Conservation (phyloP, 2,329 filamentous ascomycete genomes). For the Alternaria rosae region DNA sequence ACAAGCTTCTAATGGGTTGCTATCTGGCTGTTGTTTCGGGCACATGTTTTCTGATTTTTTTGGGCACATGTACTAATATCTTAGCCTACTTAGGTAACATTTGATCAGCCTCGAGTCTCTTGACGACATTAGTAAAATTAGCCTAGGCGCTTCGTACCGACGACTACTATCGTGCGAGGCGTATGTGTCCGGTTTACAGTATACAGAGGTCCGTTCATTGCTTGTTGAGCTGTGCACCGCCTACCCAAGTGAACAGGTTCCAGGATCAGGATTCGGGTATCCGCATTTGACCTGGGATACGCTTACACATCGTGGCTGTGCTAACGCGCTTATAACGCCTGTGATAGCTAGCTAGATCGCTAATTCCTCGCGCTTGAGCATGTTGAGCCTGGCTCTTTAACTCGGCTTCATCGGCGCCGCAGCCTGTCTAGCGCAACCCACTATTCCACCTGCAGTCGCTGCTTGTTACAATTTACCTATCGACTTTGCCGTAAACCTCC, state of each 20-base stretch:
- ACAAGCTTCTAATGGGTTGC: neutral
- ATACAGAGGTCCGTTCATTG: neutral
- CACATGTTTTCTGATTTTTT: no score
- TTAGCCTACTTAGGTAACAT: neutral
- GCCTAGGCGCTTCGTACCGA: neutral
- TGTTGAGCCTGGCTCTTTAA: neutral
- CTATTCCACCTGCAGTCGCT: neutral
- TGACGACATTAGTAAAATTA: neutral
- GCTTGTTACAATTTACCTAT: neutral
- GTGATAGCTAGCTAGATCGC: neutral
- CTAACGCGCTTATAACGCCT: neutral
- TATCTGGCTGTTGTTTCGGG: no score
- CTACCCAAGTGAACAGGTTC: neutral
- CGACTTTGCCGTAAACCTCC: neutral
- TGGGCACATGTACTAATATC: neutral
- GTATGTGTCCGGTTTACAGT: neutral
- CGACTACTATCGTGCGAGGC: neutral
- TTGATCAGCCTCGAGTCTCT: neutral
- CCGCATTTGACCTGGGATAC: neutral
- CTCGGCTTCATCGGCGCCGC: neutral
- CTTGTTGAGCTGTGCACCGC: neutral
- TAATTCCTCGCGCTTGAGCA: neutral
- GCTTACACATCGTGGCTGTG: neutral
- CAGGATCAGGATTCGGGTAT: neutral
- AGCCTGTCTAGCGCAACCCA: neutral